Evolutionary conservation across 2,329 filamentous ascomycete genomes (phyloP).

Genomic region (Plectosphaerella plurivora): DNA sequence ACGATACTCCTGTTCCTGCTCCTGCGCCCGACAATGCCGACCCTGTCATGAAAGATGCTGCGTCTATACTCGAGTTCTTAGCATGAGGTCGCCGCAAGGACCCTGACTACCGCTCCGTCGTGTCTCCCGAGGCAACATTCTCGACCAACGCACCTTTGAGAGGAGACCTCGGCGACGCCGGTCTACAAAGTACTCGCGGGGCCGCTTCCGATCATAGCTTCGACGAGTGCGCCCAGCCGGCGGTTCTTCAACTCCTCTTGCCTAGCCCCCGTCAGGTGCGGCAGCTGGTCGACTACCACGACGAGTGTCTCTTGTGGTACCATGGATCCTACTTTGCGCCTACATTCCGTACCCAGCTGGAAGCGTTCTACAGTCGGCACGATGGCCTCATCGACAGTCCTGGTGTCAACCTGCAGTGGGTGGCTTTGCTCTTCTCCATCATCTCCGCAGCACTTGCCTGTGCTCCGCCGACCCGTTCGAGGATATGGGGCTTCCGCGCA

Average conservation of each 20-base stretch:
- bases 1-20: not conserved
- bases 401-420: slow-evolving; percentile 37
- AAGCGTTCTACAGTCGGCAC: slow-evolving; percentile 28
- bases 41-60: slow-evolving; percentile 30
- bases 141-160: not conserved
- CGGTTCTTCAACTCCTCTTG: slow-evolving; percentile 16
- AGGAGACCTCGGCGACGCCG: slow-evolving; percentile 6
- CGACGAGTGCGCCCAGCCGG: slow-evolving; percentile 6
- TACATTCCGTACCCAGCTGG: slow-evolving; percentile 29
- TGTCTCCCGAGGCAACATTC: slow-evolving; percentile 13
- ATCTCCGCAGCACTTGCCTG: slow-evolving; percentile 36
- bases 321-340: slow-evolving; percentile 19
- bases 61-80: slow-evolving; percentile 41
- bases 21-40: slow-evolving; percentile 8
- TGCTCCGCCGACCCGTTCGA: slow-evolving; percentile 25
- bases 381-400: slow-evolving; percentile 24
- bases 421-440: slow-evolving; percentile 37
- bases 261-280: slow-evolving; percentile 12
- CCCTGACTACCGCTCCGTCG: slow-evolving; percentile 13
- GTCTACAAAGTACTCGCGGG: not conserved
- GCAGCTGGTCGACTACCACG: slow-evolving; percentile 17
- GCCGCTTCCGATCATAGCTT: slow-evolving; percentile 1
- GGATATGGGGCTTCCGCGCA: slow-evolving; percentile 37
- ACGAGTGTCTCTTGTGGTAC: slow-evolving; percentile 18
- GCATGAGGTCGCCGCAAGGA: slow-evolving; percentile 43